Evolutionary conservation across 768 basidiomycete genomes (phyloP).

Genomic region (Mycena epipterygia): DNA sequence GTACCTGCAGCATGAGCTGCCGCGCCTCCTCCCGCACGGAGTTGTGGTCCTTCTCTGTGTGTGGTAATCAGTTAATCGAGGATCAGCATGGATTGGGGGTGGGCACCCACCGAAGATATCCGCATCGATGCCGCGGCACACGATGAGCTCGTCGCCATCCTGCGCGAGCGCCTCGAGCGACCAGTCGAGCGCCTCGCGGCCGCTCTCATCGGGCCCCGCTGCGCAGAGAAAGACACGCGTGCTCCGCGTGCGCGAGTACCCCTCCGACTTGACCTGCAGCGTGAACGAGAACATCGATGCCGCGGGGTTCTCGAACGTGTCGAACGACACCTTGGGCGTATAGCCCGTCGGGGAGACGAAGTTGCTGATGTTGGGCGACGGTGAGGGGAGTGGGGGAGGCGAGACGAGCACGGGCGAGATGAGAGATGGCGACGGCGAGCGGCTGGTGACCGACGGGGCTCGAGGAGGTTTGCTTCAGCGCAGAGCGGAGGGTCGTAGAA

Average conservation of each 20-base stretch:
- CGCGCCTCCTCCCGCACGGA: constrained; percentile 88
- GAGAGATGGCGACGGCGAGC: constrained; percentile 26
- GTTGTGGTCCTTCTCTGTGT: constrained; percentile 83
- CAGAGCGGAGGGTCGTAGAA: constrained; percentile 59
- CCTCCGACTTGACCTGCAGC: constrained; percentile 85
- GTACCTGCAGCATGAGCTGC: constrained; percentile 82
- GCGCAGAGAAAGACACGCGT: constrained; percentile 94
- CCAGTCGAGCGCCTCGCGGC: constrained; percentile 93
- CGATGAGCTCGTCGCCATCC: constrained; percentile 93
- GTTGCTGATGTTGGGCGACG: constrained; percentile 25
- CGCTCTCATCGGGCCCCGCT: constrained; percentile 89
- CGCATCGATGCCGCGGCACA: constrained; percentile 90
- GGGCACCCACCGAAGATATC: constrained; percentile 79
- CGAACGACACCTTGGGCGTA: constrained; percentile 86
- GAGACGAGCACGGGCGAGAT: constrained; percentile 38
- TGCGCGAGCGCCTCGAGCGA: constrained; percentile 86
- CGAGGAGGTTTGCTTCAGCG: constrained; percentile 61
- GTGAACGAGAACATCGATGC: constrained; percentile 92
- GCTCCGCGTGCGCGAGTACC: constrained; percentile 79
- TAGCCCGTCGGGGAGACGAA: constrained; percentile 49
- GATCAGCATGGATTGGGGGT: neutral
- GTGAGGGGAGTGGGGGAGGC: constrained; percentile 25
- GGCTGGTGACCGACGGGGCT: constrained; percentile 45
- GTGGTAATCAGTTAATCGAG: neutral
- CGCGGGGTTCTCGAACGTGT: constrained; percentile 87